Conservation (phyloP, 2,329 filamentous ascomycete genomes). For the Ophiosphaerella herpotricha region DNA sequence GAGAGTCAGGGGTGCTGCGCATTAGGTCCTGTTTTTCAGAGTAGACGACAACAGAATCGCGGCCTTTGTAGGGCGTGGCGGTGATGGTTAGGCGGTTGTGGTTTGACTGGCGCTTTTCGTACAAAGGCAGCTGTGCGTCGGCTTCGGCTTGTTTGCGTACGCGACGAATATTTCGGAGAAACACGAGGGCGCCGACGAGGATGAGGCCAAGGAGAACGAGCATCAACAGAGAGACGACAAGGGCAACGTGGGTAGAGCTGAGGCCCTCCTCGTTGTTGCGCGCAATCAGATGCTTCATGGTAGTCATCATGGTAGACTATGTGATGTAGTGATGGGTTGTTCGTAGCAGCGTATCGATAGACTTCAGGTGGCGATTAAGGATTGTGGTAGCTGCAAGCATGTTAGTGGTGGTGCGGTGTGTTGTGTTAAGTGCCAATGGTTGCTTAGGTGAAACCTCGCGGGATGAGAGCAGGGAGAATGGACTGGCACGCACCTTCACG, state of each 20-base stretch:
- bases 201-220: slow-evolving; percentile 74
- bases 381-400: slow-evolving; percentile 28
- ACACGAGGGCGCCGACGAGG: slow-evolving; percentile 69
- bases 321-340: neutral
- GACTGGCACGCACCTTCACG: slow-evolving; percentile 31
- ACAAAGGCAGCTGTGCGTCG: slow-evolving; percentile 64
- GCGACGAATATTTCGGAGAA: slow-evolving; percentile 70
- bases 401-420: slow-evolving; percentile 28
- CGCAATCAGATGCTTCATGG: slow-evolving; percentile 57
- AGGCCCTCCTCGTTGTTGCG: slow-evolving; percentile 56
- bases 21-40: slow-evolving; percentile 80
- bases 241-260: slow-evolving; percentile 68
- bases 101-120: slow-evolving; percentile 63
- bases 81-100: slow-evolving; percentile 64
- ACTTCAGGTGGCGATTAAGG: slow-evolving; percentile 24
- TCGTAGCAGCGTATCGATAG: slow-evolving; percentile 12
- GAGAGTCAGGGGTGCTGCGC: slow-evolving; percentile 73
- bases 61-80: slow-evolving; percentile 51
- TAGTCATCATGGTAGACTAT: slow-evolving; percentile 43
- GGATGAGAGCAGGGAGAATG: slow-evolving; percentile 10
- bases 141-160: slow-evolving; percentile 52
- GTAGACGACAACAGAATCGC: slow-evolving; percentile 75
- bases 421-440: slow-evolving; percentile 18
- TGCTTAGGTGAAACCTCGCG: slow-evolving; percentile 1
- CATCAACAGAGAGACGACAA: slow-evolving; percentile 78